Evolutionary conservation across 2,329 filamentous ascomycete genomes (phyloP).

Genomic region (Talaromyces piceae): DNA sequence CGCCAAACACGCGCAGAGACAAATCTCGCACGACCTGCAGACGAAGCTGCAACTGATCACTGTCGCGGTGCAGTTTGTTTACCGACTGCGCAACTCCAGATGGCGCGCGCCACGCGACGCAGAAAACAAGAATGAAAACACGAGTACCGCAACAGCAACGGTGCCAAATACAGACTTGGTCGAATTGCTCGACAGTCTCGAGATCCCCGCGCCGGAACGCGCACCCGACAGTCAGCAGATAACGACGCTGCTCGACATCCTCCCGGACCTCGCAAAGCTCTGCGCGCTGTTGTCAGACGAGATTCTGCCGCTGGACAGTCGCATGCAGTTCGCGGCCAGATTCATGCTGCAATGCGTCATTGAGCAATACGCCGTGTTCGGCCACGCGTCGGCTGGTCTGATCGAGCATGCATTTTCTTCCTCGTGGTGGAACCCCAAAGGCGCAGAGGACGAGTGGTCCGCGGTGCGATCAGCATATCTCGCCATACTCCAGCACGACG

Average conservation of each 20-base stretch:
- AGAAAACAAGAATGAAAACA: neutral
- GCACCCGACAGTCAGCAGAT: constrained; percentile 11
- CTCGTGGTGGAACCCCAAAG: too few species aligned
- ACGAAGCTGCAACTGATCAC: constrained; percentile 45
- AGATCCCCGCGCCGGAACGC: constrained; percentile 19
- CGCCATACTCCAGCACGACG: neutral
- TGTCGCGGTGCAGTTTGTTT: constrained; percentile 39
- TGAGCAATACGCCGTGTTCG: constrained; percentile 41
- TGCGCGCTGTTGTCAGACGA: constrained; percentile 20
- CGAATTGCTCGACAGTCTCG: constrained; percentile 19
- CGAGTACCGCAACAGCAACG: neutral
- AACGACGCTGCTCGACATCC: constrained; percentile 33
- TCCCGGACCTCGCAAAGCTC: constrained; percentile 44
- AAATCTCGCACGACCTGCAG: constrained; percentile 32
- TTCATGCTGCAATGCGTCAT: constrained; percentile 46
- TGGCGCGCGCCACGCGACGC: neutral
- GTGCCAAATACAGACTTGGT: neutral
- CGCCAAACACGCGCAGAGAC: constrained; percentile 27
- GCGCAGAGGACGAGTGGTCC: neutral
- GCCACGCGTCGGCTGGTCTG: constrained; percentile 26
- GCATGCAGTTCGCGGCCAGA: constrained; percentile 36
- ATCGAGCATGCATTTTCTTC: constrained; percentile 40
- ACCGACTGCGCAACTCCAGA: constrained; percentile 24
- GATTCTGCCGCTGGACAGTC: constrained; percentile 23
- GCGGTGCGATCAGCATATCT: neutral